Evolutionary conservation across 768 basidiomycete species (phyloP), one percentile per base, ranked within the genome.

Genomic region (Lactifluus subvellereus): DNA sequence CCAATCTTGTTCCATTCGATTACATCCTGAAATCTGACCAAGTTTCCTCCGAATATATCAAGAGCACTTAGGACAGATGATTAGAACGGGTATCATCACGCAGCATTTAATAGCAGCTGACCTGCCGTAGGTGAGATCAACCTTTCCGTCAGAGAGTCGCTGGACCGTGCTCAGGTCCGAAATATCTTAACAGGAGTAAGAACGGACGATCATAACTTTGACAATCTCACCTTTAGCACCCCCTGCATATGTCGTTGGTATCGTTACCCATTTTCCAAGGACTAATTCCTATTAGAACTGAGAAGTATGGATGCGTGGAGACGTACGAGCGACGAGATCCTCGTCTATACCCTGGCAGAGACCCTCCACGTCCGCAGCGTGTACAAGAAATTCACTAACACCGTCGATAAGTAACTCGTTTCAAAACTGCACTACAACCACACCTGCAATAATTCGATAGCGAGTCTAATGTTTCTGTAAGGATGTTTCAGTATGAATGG

Each of bases 331-430:
- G 3, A 98, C 96, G 4, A 99, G 81, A 18, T 86, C 85, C 70
- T 92, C 84, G 72, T 99, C 97, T 62, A 98, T 94, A 1, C 97
- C 97, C 76, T 94, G 86, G 72, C 97, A 98, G 27, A 98, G 76
- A 0, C 97, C 97, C 74, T 99, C 97, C 9, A 99, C 95, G 67
- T 98, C 97, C n/a, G 97, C 97, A 0, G 97, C 96, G 74, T 99
- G 97, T 32, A 99, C 80, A 49, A 99, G 76, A 67, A 99, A 91
- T 72, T 98, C 97, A 67, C 94, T 94, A 66, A 11, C 11, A 32
- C 27, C 6, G 8, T 59, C 37, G n/a, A 54, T 57, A 32, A 59
- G 50, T 59, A 53, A 22, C 62, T 52, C 53, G 50, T 43, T 33
- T 47, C 27, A 49, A 59, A 40, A n/a, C 61, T 30, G 51, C 49